phyloP scores from a whole-genome alignment of 495 filamentous ascomycete genomes.

The Amphirosellinia nigrospora region DNA sequence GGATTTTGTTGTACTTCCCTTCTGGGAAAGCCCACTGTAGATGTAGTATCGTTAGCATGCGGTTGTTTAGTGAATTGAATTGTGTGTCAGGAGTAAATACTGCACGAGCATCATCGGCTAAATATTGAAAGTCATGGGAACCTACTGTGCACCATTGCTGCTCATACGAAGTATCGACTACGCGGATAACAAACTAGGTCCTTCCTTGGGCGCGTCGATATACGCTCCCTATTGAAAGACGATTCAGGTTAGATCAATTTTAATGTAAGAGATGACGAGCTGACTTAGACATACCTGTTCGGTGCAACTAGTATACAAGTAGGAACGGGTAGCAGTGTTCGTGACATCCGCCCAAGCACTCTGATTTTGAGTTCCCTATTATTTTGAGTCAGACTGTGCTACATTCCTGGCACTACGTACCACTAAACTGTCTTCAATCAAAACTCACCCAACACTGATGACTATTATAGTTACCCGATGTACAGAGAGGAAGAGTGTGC shows the following conservation, averaged over 20 bases:
- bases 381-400: neutral
- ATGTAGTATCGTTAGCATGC: neutral
- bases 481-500: constrained; percentile 47
- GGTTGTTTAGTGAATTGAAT: neutral
- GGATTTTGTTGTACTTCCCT: constrained; percentile 51
- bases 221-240: constrained; percentile 43
- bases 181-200: constrained; percentile 50
- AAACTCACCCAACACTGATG: constrained; percentile 47
- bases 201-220: constrained; percentile 49
- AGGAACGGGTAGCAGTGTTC: constrained; percentile 47
- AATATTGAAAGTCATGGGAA: neutral
- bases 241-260: neutral
- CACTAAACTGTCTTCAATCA: neutral
- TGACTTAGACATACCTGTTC: constrained; percentile 40
- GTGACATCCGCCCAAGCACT: constrained; percentile 46
- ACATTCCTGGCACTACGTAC: neutral
- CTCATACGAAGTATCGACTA: constrained; percentile 54
- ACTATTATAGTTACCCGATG: constrained; percentile 48
- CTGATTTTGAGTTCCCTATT: constrained; percentile 37
- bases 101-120: too few relatives aligned
- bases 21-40: constrained; percentile 52
- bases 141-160: constrained; percentile 54
- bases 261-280: neutral
- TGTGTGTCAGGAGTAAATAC: neutral
- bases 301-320: constrained; percentile 55